Percentiles rank a stretch among this genome's conserved stretches.
phyloP scores from a whole-genome alignment of 805 yeast genomes.

The Candida peoriensis region DNA sequence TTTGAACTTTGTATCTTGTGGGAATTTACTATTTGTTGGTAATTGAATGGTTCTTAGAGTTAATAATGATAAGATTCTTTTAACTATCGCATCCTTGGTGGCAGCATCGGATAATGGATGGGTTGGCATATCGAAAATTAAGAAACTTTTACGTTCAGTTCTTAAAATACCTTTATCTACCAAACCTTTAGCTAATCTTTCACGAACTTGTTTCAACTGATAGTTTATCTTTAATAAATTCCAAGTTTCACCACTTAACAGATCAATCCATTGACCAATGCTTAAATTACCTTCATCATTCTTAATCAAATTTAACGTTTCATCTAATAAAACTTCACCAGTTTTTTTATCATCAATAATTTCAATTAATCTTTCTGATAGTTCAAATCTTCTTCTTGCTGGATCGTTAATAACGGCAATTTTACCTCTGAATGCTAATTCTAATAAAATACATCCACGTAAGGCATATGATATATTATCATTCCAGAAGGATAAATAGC shows the following conservation, averaged over 20 bases:
- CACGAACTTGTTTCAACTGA: slow-evolving; percentile 96
- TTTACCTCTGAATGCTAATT: slow-evolving; percentile 86
- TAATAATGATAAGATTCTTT: slow-evolving; percentile 65
- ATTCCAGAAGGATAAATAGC: slow-evolving; percentile 96
- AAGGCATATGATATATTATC: slow-evolving; percentile 95
- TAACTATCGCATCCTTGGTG: slow-evolving; percentile 76
- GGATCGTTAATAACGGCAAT: slow-evolving; percentile 90
- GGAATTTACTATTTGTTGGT: slow-evolving; percentile 58
- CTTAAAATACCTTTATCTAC: slow-evolving; percentile 96
- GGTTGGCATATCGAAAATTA: slow-evolving; percentile 96
- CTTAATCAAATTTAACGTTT: slow-evolving; percentile 86
- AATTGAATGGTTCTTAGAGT: slow-evolving; percentile 65
- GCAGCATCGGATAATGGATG: slow-evolving; percentile 89
- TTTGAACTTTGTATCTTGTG: slow-evolving; percentile 61
- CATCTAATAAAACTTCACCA: slow-evolving; percentile 93
- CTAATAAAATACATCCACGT: slow-evolving; percentile 89
- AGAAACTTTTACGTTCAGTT: slow-evolving; percentile 92
- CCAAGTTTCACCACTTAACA: slow-evolving; percentile 96
- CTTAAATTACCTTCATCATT: slow-evolving; percentile 72
- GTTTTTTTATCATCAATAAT: slow-evolving; percentile 82
- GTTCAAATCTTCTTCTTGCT: slow-evolving; percentile 81
- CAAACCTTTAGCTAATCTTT: slow-evolving; percentile 90
- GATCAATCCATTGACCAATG: slow-evolving; percentile 89
- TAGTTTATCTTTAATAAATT: slow-evolving; percentile 89
- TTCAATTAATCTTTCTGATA: slow-evolving; percentile 82